Evolutionary conservation across 2,329 filamentous ascomycete species (phyloP), one percentile per base, ranked within the genome.

Genomic region (Aspergillus bombycis): DNA sequence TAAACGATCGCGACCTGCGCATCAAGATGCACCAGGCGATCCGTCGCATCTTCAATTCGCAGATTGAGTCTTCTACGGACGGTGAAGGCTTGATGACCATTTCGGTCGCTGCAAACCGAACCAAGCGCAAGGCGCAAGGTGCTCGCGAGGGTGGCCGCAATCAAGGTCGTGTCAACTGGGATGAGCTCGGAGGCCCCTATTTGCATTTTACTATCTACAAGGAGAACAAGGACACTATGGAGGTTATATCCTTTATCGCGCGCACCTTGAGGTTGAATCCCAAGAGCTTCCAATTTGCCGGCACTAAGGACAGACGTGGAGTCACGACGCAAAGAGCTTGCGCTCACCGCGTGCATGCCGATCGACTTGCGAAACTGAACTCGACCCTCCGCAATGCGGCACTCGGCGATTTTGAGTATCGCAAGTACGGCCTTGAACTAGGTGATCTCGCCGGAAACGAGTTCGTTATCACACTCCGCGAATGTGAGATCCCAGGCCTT

Each of bases 141-240:
- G 74, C 77, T 70, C 70, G 70, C 43, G 70, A 70, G 14, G 66
- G 72, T 62, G 66, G 74, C 62, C 62, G 71, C 61, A 57, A 71
- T n/a, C 68, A 71, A 57, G 78, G 81, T 52, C 85, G 84, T 68
- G 71, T 86, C 41, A 82, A 81, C 58, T 91, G 88, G 88, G 81
- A 87, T 59, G 88, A 91, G 67, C 80, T 89, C 48, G 89, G 84
- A n/a, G 92, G 91, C 21, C 90, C 93, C 56, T 95, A 92, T 76
- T 81, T 97, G 16, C 93, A 97, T 77, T 96, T 97, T 76, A 94
- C 92, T 0, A 83, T 97, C 58, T 96, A 94, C 86, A 97, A 97
- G 80, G 94, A 97, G 80, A 97, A 97, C 80, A 94, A 94, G 74
- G 94, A 97, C 75, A 97, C 94, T 1, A 96, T 97, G 91, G 94